Evolutionary conservation across 345 rosid genomes (phyloP).

Genomic region (Dipteronia dyeriana): DNA sequence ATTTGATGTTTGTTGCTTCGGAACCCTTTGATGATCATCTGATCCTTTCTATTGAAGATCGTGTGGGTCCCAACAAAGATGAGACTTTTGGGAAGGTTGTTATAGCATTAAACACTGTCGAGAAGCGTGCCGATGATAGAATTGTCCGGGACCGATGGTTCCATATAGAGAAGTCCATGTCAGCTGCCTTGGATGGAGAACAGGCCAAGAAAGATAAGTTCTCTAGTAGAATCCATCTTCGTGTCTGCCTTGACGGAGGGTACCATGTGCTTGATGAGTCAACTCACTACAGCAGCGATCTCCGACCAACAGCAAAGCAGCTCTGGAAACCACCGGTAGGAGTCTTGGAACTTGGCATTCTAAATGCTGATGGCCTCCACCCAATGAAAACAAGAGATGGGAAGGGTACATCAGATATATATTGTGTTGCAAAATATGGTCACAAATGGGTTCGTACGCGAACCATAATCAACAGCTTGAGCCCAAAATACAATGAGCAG

Average conservation of each 20-base stretch:
- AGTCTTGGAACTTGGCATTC: constrained; percentile 77
- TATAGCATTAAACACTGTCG: constrained; percentile 50
- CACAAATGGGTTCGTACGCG: constrained; percentile 95
- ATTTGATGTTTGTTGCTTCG: constrained; percentile 80
- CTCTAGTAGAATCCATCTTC: constrained; percentile 57
- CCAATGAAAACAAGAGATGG: constrained; percentile 78
- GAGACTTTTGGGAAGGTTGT: constrained; percentile 60
- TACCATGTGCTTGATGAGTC: constrained; percentile 96
- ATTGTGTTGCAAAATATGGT: constrained; percentile 97
- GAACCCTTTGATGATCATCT: constrained; percentile 87
- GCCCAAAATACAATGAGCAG: constrained; percentile 91
- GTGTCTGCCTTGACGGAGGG: constrained; percentile 88
- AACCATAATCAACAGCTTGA: constrained; percentile 63
- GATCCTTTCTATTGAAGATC: constrained; percentile 66
- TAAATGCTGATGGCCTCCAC: constrained; percentile 65
- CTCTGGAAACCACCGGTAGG: constrained; percentile 78
- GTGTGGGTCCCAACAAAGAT: constrained; percentile 63
- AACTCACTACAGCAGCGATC: constrained; percentile 92
- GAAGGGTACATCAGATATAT: constrained; percentile 78
- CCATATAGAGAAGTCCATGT: constrained; percentile 52
- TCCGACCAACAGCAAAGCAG: constrained; percentile 87
- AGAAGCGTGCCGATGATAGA: constrained; percentile 59
- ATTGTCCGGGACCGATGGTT: constrained; percentile 54
- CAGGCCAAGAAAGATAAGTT: constrained; percentile 59
- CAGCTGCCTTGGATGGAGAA: constrained; percentile 50